Base-by-base conservation (phyloP, 495 filamentous ascomycete species). In the Mycothermus thermophilus region DNA sequence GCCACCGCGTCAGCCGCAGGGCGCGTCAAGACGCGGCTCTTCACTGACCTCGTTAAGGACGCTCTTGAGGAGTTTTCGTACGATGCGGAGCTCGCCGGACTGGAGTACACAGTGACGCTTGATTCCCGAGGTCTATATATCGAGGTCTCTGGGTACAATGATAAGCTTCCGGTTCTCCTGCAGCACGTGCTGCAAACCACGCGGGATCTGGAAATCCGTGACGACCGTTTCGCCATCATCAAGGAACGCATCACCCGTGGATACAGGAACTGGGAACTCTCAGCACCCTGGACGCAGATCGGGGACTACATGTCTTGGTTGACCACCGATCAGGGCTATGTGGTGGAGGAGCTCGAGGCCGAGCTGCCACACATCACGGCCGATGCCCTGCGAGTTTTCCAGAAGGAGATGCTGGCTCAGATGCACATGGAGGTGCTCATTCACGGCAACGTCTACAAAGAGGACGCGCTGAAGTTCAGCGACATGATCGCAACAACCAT, bases 381-480 rank as follows among this genome's bases (percentile, higher is more conserved):
- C 4, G 74, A 80, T 6, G 81, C 83, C 38, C 71, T 96, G 8
- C 64, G 74, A 18, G 58, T 57, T 13, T 95, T 94, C 65, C 80
- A 79, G 50, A 80, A 80, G 16, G 74, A 87, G 42, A 54, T 94
- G 25, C 65, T 96, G 21, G 69, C 72, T 18, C 87, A 95, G 52
- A 67, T 83, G 43, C 80, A 93, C 45, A 79, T 95, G 43, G 92
- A 99, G 51, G 66, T 80, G 5, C 69, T 93, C 34, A 79, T 77
- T 12, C 90, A 96, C 42, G 90, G 90, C 41, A 99, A 99, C 55
- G 54, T 99, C 13, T 83, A 92, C 67, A 93, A 88, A 56, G 87
- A 96, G 57, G 92, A 99, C 57, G 85, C 87, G 0, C 63, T 96
- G 39, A 78, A 75, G 46, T 71, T 94, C 59, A 84, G 82, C 1